A percentile compares a stretch with the other conserved stretches of the same genome.
Evolutionary conservation across 345 rosid species (phyloP).

Genomic region (Gossypium herbaceum): DNA sequence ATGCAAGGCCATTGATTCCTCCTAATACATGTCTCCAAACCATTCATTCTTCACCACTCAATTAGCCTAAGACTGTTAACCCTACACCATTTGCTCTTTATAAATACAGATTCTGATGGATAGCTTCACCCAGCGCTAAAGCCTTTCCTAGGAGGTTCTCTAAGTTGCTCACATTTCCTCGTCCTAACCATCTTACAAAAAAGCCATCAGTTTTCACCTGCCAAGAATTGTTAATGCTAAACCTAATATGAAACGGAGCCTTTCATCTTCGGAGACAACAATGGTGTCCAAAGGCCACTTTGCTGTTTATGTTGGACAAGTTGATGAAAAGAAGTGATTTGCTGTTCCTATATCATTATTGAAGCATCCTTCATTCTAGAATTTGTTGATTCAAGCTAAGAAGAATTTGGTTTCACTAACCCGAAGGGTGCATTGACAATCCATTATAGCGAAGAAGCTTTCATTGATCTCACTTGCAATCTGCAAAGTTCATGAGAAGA

Average conservation of each 20-base stretch:
- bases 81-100: neutral
- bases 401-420: conserved; percentile 45
- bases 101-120: neutral
- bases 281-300: conserved; percentile 39
- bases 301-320: conserved; percentile 51
- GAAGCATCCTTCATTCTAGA: conserved; percentile 40
- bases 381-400: conserved; percentile 35
- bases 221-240: neutral
- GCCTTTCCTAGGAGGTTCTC: neutral
- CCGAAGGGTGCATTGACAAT: conserved; percentile 54
- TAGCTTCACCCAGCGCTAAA: neutral
- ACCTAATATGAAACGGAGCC: neutral
- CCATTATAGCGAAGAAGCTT: conserved; percentile 45
- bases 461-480: conserved; percentile 34
- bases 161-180: neutral
- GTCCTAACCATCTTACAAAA: neutral
- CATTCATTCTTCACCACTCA: neutral
- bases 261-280: neutral
- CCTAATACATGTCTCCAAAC: neutral
- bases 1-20: conserved; percentile 2
- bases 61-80: neutral
- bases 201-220: neutral
- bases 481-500: conserved; percentile 15
- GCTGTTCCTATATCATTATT: conserved; percentile 40
- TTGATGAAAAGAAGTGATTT: conserved; percentile 36